Evolutionary conservation across 2,329 filamentous ascomycete genomes (phyloP).

Genomic region (Calonectria fujianensis): DNA sequence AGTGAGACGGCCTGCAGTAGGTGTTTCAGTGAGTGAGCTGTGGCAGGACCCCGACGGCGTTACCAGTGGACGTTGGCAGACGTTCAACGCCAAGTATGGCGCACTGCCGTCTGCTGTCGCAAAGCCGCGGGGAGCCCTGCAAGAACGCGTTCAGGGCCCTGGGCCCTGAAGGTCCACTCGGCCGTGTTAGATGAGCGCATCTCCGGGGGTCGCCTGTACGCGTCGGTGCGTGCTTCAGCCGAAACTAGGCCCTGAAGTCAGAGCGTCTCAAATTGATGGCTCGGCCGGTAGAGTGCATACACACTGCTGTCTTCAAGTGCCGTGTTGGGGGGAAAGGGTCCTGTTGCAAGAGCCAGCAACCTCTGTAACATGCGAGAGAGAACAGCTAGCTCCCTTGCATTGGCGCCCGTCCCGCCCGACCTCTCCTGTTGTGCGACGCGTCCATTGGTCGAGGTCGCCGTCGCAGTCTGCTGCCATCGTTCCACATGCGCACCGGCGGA

Average conservation of each 20-base stretch:
- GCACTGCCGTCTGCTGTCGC: constrained; percentile 30
- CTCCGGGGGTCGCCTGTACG: constrained; percentile 6
- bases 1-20: constrained; percentile 19
- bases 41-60: not conserved
- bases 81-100: constrained; percentile 17
- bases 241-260: constrained; percentile 19
- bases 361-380: not conserved
- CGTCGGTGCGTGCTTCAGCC: constrained; percentile 29
- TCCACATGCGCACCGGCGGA: constrained; percentile 22
- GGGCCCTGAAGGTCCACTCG: constrained; percentile 3
- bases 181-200: constrained; percentile 33
- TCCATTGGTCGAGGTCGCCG: constrained; percentile 46
- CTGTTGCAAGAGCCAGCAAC: not conserved
- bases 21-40: constrained; percentile 15
- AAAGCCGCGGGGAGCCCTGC: constrained; percentile 23
- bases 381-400: constrained; percentile 49
- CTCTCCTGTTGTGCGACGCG: constrained; percentile 39
- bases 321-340: not conserved
- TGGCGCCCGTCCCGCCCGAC: constrained; percentile 38
- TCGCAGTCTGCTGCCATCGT: constrained; percentile 27
- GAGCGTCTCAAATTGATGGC: constrained; percentile 25
- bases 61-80: constrained; percentile 6
- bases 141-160: constrained; percentile 33
- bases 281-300: constrained; percentile 7
- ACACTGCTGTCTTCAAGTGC: not conserved